phyloP scores from a whole-genome alignment of 352 stramenopile genomes.

The Aphanomyces cochlioides region DNA sequence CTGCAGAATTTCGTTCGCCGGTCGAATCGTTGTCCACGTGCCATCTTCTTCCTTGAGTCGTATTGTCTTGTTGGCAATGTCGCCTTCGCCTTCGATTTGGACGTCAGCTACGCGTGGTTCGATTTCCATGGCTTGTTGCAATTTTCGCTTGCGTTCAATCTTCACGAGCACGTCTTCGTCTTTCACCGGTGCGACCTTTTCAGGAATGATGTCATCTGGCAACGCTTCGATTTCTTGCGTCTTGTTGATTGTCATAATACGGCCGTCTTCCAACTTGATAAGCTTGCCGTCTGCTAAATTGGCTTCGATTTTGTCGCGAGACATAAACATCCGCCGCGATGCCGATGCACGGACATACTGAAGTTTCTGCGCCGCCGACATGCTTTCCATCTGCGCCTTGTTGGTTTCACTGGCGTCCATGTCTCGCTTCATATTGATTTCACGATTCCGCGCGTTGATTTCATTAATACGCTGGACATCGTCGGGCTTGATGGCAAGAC shows the following conservation, averaged over 20 bases:
- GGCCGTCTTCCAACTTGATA: slow-evolving; percentile 61
- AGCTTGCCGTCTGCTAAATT: slow-evolving; percentile 74
- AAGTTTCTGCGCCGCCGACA: slow-evolving; percentile 76
- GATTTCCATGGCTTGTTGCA: slow-evolving; percentile 42
- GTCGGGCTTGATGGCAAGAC: slow-evolving; percentile 69
- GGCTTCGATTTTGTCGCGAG: slow-evolving; percentile 73
- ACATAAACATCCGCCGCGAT: slow-evolving; percentile 83
- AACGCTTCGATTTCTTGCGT: slow-evolving; percentile 76
- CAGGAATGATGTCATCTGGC: slow-evolving; percentile 59
- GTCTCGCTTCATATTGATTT: slow-evolving; percentile 78
- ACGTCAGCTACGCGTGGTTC: slow-evolving; percentile 33
- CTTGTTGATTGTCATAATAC: slow-evolving; percentile 84
- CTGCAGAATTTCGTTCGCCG: slow-evolving; percentile 73
- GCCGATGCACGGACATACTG: slow-evolving; percentile 77
- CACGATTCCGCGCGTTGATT: slow-evolving; percentile 79
- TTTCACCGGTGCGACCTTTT: slow-evolving; percentile 46
- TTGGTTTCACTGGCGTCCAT: slow-evolving; percentile 70
- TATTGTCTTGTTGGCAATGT: slow-evolving; percentile 72
- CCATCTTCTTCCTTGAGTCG: slow-evolving; percentile 82
- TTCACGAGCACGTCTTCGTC: slow-evolving; percentile 40
- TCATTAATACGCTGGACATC: slow-evolving; percentile 81
- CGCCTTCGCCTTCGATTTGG: slow-evolving; percentile 62
- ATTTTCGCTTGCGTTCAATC: slow-evolving; percentile 42
- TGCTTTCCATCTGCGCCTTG: slow-evolving; percentile 65
- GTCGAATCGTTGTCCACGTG: slow-evolving; percentile 75